Evolutionary conservation across 495 filamentous ascomycete genomes (phyloP), one percentile per base, ranked within the genome.

Genomic region (Daldinia loculata): DNA sequence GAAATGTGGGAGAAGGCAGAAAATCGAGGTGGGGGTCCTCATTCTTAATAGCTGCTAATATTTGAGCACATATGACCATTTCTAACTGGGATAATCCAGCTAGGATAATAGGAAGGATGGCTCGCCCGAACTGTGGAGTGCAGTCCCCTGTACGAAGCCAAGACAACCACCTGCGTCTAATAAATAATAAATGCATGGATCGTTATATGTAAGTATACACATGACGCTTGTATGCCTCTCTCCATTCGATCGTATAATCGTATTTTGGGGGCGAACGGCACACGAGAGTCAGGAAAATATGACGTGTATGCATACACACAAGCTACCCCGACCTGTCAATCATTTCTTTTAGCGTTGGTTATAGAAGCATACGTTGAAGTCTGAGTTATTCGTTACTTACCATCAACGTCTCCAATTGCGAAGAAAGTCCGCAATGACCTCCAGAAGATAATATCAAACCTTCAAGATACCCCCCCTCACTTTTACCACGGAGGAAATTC

Each of bases 181-280:
- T 69, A 69, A 62, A 73, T 69, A 73, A 65, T 69, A 69, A 62
- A 73, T 50, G 56, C 66, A 69, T 69, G 61, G 66, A 48, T 62
- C n/a, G 32, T 65, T 68, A 61, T 63, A 67, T 72, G 69, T 59
- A 56, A 30, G 53, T 67, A 56, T 56, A 68, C 45, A 52, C 30
- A 52, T 53, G 45, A 57, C 39, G 52, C 30, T 59, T 39, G 55
- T 45, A 45, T 14, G 45, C 34, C 58, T 51, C 22, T 22, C 26
- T 51, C 32, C 34, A 52, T 66, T 59, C 36, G 17, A 39, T 67
- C 48, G 17, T 55, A 29, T 34, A 29, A 32, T 41, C 15, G 24
- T 29, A 41, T 15, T 19, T 19, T 29, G 50, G 62, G 43, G 53
- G 38, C 5, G 17, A 51, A 59, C 48, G 29, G 57, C 39, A 67